Evolutionary conservation across 106 monocot species (phyloP).

Genomic region (Dendrobium catenatum): DNA sequence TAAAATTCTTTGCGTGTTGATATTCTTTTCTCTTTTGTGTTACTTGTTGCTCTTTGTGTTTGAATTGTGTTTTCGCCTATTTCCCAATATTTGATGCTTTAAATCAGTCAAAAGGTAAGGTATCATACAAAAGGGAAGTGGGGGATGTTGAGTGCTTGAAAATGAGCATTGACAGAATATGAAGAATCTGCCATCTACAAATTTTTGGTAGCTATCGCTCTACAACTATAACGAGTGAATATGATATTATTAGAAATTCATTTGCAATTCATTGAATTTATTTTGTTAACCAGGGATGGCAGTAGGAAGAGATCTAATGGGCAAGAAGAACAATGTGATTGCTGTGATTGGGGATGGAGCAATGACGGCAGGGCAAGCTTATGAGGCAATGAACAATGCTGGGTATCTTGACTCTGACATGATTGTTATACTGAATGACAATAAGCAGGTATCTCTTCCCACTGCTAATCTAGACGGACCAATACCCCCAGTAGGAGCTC

Average conservation of each 20-base stretch:
- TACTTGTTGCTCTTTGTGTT: too few species aligned
- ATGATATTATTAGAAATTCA: not conserved
- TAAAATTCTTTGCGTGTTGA: too few species aligned
- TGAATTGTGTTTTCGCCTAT: too few species aligned
- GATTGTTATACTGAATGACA: constrained; percentile 52
- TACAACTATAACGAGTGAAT: too few species aligned
- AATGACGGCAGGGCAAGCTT: constrained; percentile 96
- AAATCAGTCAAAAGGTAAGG: not conserved
- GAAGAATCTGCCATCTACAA: too few species aligned
- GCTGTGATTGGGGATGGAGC: constrained; percentile 95
- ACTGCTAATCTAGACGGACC: constrained; percentile 92
- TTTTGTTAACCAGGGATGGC: constrained; percentile 63
- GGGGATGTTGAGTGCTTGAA: too few species aligned
- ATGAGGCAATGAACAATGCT: constrained; percentile 97
- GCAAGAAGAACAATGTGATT: constrained; percentile 81
- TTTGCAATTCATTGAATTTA: not conserved
- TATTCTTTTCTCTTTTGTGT: too few species aligned
- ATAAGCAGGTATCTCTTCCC: constrained; percentile 91
- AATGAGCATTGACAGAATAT: too few species aligned
- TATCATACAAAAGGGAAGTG: too few species aligned
- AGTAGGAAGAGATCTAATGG: constrained; percentile 80
- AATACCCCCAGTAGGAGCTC: constrained; percentile 78
- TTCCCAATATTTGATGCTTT: not conserved
- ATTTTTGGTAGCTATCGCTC: too few species aligned
- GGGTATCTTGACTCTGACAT: constrained; percentile 78